These are phyloP conservation scores for Calonectria hawksworthii DNA, from an alignment of 2,329 filamentous ascomycete species.

Conservation along the genomic window DNA sequence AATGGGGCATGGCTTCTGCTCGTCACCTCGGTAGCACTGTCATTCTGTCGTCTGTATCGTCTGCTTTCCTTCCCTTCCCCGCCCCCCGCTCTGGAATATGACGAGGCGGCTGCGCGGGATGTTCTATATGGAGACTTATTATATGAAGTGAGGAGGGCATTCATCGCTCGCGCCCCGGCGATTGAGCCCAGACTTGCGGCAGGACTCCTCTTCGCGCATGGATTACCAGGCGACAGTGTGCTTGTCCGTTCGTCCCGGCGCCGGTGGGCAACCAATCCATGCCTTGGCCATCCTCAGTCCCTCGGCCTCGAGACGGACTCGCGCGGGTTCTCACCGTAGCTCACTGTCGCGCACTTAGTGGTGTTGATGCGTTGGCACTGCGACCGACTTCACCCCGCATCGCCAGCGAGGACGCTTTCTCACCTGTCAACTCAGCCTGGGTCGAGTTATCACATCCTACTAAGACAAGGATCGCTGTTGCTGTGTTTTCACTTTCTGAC, in stretches of 20 bases:
- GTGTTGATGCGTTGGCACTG: slow-evolving; percentile 28
- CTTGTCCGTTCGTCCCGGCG: slow-evolving; percentile 15
- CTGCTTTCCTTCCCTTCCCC: neutral
- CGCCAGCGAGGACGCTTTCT: neutral
- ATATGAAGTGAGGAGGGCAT: neutral
- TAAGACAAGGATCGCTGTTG: slow-evolving; percentile 24
- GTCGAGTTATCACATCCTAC: slow-evolving; percentile 15
- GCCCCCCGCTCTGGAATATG: neutral
- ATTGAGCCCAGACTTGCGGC: slow-evolving; percentile 12
- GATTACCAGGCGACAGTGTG: neutral
- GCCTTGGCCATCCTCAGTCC: neutral
- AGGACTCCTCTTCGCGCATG: neutral
- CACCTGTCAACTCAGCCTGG: slow-evolving; percentile 18
- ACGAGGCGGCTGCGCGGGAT: neutral
- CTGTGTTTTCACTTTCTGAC: neutral
- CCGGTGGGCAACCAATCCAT: neutral
- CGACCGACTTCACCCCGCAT: slow-evolving; percentile 23
- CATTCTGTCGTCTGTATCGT: neutral
- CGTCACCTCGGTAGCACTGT: slow-evolving; percentile 12
- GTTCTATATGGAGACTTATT: slow-evolving; percentile 4
- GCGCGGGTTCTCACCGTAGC: neutral
- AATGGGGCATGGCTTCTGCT: slow-evolving; percentile 10
- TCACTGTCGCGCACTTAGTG: neutral
- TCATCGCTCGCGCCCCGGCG: neutral
- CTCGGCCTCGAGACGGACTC: neutral